Percentiles rank a stretch among this genome's conserved stretches.
phyloP scores from a whole-genome alignment of 768 basidiomycete genomes.

The Rickenella mellea region DNA sequence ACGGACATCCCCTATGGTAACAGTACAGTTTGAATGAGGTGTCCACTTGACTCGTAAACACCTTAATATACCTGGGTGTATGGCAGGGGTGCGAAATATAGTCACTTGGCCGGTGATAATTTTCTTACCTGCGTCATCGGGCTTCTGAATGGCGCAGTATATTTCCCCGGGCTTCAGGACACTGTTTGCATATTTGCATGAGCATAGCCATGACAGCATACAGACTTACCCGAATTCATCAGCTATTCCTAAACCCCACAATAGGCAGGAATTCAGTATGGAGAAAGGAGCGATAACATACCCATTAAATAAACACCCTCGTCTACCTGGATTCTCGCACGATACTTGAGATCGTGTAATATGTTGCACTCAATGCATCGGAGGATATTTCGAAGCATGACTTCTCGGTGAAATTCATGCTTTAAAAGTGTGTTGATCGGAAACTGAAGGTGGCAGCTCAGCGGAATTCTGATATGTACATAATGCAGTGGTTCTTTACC shows the following conservation, averaged over 20 bases:
- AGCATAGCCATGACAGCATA: too few species aligned
- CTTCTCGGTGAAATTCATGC: conserved; percentile 5
- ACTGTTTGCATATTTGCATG: too few species aligned
- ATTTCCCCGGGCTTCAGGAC: conserved; percentile 10
- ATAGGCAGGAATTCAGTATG: too few species aligned
- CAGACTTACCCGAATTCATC: too few species aligned
- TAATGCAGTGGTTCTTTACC: too few species aligned
- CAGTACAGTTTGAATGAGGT: too few species aligned
- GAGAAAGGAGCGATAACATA: too few species aligned
- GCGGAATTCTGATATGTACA: conserved; percentile 5
- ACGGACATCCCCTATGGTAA: too few species aligned
- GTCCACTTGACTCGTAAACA: too few species aligned
- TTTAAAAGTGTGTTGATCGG: conserved; percentile 10
- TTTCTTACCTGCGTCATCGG: conserved; percentile 2
- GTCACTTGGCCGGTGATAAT: conserved; percentile 12
- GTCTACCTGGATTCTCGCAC: conserved; percentile 9
- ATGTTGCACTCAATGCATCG: conserved; percentile 13
- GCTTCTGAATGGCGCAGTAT: conserved; percentile 9
- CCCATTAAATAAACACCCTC: conserved; percentile 12
- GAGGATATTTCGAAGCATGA: conserved; percentile 9
- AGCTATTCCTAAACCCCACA: too few species aligned
- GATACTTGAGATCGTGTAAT: conserved; percentile 11
- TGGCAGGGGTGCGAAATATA: conserved; percentile 11
- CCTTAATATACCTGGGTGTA: conserved; percentile 13
- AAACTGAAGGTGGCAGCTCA: conserved; percentile 8